These are phyloP conservation scores for Mycena venus DNA, from an alignment of 768 basidiomycete genomes.

Conservation along the genomic window DNA sequence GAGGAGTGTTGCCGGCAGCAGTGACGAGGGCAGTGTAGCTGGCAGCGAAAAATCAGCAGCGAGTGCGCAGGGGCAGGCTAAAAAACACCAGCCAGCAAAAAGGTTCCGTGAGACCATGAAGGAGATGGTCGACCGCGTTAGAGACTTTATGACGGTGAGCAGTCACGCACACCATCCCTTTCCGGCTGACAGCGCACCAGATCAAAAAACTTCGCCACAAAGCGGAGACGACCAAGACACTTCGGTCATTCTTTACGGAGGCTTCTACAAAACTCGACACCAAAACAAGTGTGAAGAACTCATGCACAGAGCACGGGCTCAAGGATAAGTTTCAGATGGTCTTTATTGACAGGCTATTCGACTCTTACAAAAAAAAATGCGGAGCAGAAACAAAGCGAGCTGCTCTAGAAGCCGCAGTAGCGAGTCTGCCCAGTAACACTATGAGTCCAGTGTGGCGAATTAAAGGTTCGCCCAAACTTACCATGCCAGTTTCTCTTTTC, in stretches of 20 bases:
- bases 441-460: slow-evolving; percentile 32
- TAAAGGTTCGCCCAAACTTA: slow-evolving; percentile 23
- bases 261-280: slow-evolving; percentile 24
- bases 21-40: no score
- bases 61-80: neutral
- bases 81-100: neutral
- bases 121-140: slow-evolving; percentile 8
- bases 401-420: neutral
- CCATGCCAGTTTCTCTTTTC: no score
- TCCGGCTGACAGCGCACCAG: neutral
- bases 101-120: neutral
- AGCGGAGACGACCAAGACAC: slow-evolving; percentile 1
- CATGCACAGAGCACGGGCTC: slow-evolving; percentile 43
- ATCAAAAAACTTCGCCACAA: neutral
- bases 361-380: no score
- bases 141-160: slow-evolving; percentile 3
- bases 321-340: slow-evolving; percentile 48
- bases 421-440: neutral
- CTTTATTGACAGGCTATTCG: slow-evolving; percentile 42
- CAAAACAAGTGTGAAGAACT: slow-evolving; percentile 34
- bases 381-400: slow-evolving; percentile 27
- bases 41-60: neutral
- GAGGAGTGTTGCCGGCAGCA: neutral
- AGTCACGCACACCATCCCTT: neutral
- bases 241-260: slow-evolving; percentile 34